A percentile compares a stretch with the other conserved stretches of the same genome.
Conservation (phyloP, 208 protist genomes). For the Acanthamoeba culbertsoni region DNA sequence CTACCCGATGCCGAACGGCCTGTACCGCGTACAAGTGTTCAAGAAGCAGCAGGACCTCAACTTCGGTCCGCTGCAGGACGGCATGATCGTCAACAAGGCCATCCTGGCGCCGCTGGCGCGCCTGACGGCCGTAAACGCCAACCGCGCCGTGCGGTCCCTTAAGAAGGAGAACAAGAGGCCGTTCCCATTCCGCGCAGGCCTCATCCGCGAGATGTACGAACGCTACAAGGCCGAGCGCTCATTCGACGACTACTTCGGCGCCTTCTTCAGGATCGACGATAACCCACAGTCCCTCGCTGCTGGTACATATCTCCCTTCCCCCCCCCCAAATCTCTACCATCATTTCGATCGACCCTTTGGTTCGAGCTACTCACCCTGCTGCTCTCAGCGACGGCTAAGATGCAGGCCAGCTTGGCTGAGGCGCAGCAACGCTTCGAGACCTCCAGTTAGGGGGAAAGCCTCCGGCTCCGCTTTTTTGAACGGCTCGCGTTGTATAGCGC, state of each 20-base stretch:
- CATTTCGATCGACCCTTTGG: neutral
- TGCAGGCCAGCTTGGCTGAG: neutral
- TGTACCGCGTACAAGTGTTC: slow-evolving; percentile 80
- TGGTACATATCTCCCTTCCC: neutral
- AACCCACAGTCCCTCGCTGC: neutral
- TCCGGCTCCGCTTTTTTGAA: too few species aligned
- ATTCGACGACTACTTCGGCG: slow-evolving; percentile 54
- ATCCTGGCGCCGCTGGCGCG: slow-evolving; percentile 78
- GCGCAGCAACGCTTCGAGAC: neutral
- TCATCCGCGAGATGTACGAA: slow-evolving; percentile 44
- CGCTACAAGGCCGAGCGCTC: slow-evolving; percentile 51
- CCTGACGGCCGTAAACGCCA: slow-evolving; percentile 82
- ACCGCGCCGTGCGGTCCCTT: slow-evolving; percentile 57
- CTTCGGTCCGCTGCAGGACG: slow-evolving; percentile 83
- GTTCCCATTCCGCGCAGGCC: slow-evolving; percentile 16
- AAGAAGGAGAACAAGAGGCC: slow-evolving; percentile 59
- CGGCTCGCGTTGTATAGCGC: too few species aligned
- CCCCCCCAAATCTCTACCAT: neutral
- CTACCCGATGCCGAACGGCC: slow-evolving; percentile 82
- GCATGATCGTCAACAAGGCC: slow-evolving; percentile 80
- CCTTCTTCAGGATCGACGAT: slow-evolving; percentile 40
- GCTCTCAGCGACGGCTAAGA: neutral
- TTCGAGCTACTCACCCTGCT: neutral
- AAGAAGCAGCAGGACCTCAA: slow-evolving; percentile 38
- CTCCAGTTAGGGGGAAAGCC: too few species aligned